Percentiles rank a stretch among this genome's conserved stretches.
Conservation (phyloP, 2,329 filamentous ascomycete species). For the Ophiocordyceps camponoti-leonardi region DNA sequence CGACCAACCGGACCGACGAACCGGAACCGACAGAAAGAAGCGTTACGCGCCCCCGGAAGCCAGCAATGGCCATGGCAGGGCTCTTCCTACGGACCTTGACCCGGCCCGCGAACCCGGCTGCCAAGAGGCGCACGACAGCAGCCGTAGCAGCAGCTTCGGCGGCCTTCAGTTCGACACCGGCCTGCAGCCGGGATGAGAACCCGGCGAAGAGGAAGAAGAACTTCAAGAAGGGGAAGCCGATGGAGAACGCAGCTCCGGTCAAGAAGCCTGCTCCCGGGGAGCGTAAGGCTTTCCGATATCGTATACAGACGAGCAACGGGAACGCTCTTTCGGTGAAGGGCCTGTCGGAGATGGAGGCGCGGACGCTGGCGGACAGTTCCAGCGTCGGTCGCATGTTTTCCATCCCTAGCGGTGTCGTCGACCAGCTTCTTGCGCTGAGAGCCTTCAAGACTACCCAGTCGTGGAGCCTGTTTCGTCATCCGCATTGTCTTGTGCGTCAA, state of each 20-base stretch:
- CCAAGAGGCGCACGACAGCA: not conserved
- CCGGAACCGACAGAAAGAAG: too few relatives aligned
- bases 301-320: conserved; percentile 82
- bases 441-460: conserved; percentile 83
- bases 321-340: conserved; percentile 69
- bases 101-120: conserved; percentile 2
- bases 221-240: conserved; percentile 25
- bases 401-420: conserved; percentile 52
- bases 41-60: not conserved
- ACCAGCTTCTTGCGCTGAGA: conserved; percentile 66
- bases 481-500: conserved; percentile 58
- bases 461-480: conserved; percentile 73
- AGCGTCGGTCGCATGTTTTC: conserved; percentile 50
- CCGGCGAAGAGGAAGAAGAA: conserved; percentile 6
- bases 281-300: conserved; percentile 72
- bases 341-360: conserved; percentile 40
- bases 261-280: conserved; percentile 57
- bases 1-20: not conserved
- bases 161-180: conserved; percentile 21
- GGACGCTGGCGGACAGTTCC: conserved; percentile 34
- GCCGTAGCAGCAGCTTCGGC: conserved; percentile 7
- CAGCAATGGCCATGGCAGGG: not conserved
- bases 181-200: conserved; percentile 6
- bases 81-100: not conserved
- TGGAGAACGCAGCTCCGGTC: conserved; percentile 25